Base-by-base conservation (phyloP, 352 stramenopile genomes). In the Phytophthora pluvialis region DNA sequence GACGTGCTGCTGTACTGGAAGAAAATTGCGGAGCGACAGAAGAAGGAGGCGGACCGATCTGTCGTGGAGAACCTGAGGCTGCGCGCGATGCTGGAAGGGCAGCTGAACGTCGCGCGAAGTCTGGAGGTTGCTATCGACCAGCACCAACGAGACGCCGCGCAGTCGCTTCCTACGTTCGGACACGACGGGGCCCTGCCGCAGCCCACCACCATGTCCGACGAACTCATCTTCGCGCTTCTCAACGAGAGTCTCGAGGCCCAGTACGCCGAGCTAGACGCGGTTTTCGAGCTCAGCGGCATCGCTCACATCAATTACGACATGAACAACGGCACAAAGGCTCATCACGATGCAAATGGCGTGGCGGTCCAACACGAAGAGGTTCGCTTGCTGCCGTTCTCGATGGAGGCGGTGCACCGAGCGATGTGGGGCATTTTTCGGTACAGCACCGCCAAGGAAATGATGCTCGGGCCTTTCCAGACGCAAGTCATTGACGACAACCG, bases 51-150 rank as follows among this genome's bases (percentile, higher is more conserved):
- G 0, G 45, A 80, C 15, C 51, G 35, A 8, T 73, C 72, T 0
- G 49, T 75, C 1, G 31, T 71, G 3, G 70, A 77, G 40, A 81
- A 81, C 49, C 11, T 73, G n/a, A 39, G 61, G 42, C 65, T 78
- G 13, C 60, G 65, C 5, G 46, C 58, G 11, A 69, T 73, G 61
- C 51, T 81, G 12, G 65, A 78, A 53, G 68, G 61, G 1, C 69
- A 81, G 26, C 39, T 81, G 11, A 70, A 62, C 2, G 59, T 78
- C 15, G 73, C 58, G 4, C 54, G 62, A 26, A 66, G 67, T 57
- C 64, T 80, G 0, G 59, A 78, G 25, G 60, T 35, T n/a, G 73
- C 66, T 0, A 72, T 81, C 12, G 64, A 80, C 35, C 68, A 73
- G 40, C 64, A 75, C 18, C 64, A 75, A 13, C 59, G 64, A 47